Percentiles rank a stretch among this genome's conserved stretches.
Conservation (phyloP, 805 yeast species). For the Kuraishia piskuri region DNA sequence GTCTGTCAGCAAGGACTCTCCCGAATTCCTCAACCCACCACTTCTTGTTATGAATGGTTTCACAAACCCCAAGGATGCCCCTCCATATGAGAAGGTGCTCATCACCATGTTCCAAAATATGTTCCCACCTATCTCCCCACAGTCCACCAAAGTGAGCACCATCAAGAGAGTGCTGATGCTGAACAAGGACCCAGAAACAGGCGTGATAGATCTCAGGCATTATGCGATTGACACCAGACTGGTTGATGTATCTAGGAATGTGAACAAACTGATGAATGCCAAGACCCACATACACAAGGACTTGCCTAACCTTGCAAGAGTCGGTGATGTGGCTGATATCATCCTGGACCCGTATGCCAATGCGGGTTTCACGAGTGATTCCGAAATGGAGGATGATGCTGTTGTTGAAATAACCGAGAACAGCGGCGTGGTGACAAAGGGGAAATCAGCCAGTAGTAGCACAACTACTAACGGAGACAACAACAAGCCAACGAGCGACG, state of each 20-base stretch:
- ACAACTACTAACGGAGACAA: conserved; percentile 12
- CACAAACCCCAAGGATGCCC: conserved; percentile 52
- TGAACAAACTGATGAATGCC: conserved; percentile 60
- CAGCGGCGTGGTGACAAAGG: conserved; percentile 13
- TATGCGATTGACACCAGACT: conserved; percentile 80
- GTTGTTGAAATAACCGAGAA: conserved; percentile 49
- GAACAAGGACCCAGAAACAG: conserved; percentile 62
- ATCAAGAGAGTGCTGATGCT: conserved; percentile 83
- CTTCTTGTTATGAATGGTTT: conserved; percentile 91
- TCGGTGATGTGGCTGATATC: conserved; percentile 73
- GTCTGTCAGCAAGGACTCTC: conserved; percentile 54
- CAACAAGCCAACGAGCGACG: conserved; percentile 11
- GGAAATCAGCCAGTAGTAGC: conserved; percentile 14
- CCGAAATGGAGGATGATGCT: conserved; percentile 90
- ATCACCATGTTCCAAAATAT: conserved; percentile 90
- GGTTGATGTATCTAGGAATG: conserved; percentile 67
- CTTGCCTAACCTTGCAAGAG: conserved; percentile 61
- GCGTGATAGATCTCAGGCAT: conserved; percentile 78
- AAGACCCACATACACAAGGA: conserved; percentile 51
- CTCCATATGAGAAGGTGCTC: conserved; percentile 67
- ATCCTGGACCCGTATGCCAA: conserved; percentile 77
- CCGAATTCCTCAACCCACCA: conserved; percentile 73
- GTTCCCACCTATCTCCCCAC: conserved; percentile 92
- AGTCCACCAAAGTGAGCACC: conserved; percentile 58
- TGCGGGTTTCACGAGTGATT: conserved; percentile 75